Percentiles rank a stretch among this genome's conserved stretches.
Conservation (phyloP, 1,284 basidiomycete genomes). For the Dichomitus squalens region DNA sequence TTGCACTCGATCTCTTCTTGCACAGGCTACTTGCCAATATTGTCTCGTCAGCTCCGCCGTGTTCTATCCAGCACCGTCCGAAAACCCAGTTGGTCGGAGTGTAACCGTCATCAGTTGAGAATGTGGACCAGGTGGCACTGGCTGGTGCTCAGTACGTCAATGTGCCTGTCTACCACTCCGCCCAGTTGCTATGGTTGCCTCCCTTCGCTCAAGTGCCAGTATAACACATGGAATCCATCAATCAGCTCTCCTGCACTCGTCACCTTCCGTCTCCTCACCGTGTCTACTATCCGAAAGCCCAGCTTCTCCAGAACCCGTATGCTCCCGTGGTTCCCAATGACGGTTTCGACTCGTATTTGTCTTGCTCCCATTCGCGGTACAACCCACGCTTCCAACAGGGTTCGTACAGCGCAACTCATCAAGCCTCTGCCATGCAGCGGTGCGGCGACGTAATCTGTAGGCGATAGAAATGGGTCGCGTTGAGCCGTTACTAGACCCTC, state of each 20-base stretch:
- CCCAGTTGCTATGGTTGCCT: not conserved
- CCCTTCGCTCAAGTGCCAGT: conserved; percentile 22
- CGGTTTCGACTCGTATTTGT: conserved; percentile 45
- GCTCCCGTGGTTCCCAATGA: conserved; percentile 57
- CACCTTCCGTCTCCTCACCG: conserved; percentile 38
- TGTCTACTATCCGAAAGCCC: conserved; percentile 50
- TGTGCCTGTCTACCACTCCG: no score
- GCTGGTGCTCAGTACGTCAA: no score
- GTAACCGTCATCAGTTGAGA: no score
- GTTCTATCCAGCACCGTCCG: no score
- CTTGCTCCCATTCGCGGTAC: conserved; percentile 59
- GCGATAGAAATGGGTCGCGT: no score
- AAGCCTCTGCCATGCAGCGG: conserved; percentile 66
- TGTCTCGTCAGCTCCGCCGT: no score
- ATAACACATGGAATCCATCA: conserved; percentile 31
- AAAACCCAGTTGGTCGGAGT: no score
- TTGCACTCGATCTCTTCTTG: no score
- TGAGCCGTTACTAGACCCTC: conserved; percentile 19
- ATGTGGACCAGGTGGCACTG: no score
- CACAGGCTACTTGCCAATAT: no score
- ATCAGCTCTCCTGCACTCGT: conserved; percentile 24
- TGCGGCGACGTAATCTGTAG: conserved; percentile 53
- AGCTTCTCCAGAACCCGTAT: conserved; percentile 65
- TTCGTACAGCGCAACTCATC: conserved; percentile 60
- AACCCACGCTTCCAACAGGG: conserved; percentile 56